Percentiles rank a stretch among this genome's conserved stretches.
Conservation (phyloP, 345 rosid species). For the Boechera stricta region DNA sequence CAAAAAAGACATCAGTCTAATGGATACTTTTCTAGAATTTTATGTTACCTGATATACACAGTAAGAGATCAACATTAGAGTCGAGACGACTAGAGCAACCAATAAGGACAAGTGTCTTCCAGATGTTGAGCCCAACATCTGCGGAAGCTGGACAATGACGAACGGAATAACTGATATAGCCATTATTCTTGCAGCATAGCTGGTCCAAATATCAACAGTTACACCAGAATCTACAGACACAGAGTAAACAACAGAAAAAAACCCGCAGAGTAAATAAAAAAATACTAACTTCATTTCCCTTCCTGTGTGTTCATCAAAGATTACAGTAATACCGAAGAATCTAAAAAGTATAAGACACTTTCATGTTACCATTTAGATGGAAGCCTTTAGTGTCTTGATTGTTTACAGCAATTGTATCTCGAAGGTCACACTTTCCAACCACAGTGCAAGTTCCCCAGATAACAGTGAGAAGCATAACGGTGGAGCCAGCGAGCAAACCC, state of each 20-base stretch:
- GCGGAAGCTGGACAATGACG: slow-evolving; percentile 82
- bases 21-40: background rate
- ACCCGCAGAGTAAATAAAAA: background rate
- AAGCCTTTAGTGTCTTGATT: slow-evolving; percentile 58
- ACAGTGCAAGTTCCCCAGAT: slow-evolving; percentile 85
- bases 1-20: background rate
- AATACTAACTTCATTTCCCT: background rate
- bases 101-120: slow-evolving; percentile 75
- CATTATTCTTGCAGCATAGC: slow-evolving; percentile 88
- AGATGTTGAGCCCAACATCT: slow-evolving; percentile 65
- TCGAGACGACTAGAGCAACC: slow-evolving; percentile 65
- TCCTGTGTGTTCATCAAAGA: background rate
- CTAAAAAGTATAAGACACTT: background rate
- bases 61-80: slow-evolving; percentile 68
- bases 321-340: background rate
- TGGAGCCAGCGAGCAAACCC: slow-evolving; percentile 91
- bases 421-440: slow-evolving; percentile 79
- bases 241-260: background rate
- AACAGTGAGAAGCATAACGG: slow-evolving; percentile 83
- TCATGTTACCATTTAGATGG: slow-evolving; percentile 55
- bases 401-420: slow-evolving; percentile 57
- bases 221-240: slow-evolving; percentile 66
- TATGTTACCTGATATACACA: slow-evolving; percentile 85
- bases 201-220: slow-evolving; percentile 78
- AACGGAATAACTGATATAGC: slow-evolving; percentile 81